Evolutionary conservation across 2,329 filamentous ascomycete genomes (phyloP), one percentile per base, ranked within the genome.

Genomic region (Pyrenochaeta sp.): DNA sequence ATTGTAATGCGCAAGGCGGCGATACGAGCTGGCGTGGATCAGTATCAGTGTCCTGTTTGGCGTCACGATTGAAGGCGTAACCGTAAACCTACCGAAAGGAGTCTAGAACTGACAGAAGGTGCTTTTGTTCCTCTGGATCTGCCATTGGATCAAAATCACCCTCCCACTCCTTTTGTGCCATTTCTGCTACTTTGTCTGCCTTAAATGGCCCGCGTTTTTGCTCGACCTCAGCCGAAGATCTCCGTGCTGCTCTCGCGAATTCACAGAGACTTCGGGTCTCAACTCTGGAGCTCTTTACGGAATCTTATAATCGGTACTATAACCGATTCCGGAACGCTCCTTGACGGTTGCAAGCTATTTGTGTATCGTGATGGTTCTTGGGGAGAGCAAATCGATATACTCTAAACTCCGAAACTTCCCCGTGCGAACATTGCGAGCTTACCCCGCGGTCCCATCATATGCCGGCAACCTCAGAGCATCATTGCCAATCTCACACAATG

Each of bases 1-100:
- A 75, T 96, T 96, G 78, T 90, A 90, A 74, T 98, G 94, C 4
- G 93, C 90, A 20, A 87, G 85, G 67, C 88, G 90, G 60, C 90
- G 88, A 74, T 97, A 97, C 77, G 93, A 90, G 49, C 92, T 96
- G 37, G 3, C 4, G 1, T 7, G 27, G 1, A 27, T 55, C 20
- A 58, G 32, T 31, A 20, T 3, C 36, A 17, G 10, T 35, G 11
- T 27, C 23, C 9, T 27, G 23, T 9, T 4, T 27, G 23, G 23
- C 17, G 4, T 14, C 18, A n/a, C 7, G 18, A 23, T 20, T 18
- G n/a, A 1, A 4, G 17, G 2, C 17, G 10, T 14, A 39, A 3
- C 6, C 14, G 10, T 14, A 23, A 29, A 44, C 89, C 77, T 81
- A 97, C 92, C 88, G 84, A 76, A 95, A 98, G 10, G 94, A 97